phyloP scores from a whole-genome alignment of 257 asterid species.

The Thymus mandschuricus region DNA sequence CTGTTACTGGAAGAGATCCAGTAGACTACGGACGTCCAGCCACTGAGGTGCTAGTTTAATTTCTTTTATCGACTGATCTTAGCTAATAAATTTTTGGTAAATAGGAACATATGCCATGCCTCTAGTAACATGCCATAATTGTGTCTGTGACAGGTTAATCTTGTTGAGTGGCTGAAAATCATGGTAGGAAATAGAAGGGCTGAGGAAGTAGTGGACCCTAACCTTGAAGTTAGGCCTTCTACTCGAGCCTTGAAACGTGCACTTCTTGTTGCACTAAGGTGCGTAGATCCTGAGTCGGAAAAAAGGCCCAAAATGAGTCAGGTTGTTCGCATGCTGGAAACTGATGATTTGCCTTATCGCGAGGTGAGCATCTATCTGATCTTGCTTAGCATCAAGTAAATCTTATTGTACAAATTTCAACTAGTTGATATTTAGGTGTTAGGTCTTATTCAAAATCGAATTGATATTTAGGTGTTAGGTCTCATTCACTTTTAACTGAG shows the following conservation, averaged over 20 bases:
- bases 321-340: constrained; percentile 86
- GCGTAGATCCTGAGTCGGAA: constrained; percentile 95
- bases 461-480: too few relatives aligned
- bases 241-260: constrained; percentile 85
- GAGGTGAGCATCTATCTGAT: constrained; percentile 53
- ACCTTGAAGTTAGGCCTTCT: constrained; percentile 69
- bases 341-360: constrained; percentile 76
- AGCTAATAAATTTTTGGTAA: constrained; percentile 27
- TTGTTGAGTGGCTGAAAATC: constrained; percentile 97
- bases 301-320: constrained; percentile 95
- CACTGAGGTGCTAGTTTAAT: constrained; percentile 59
- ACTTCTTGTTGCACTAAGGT: constrained; percentile 85
- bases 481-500: not conserved
- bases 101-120: not conserved
- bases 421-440: too few relatives aligned
- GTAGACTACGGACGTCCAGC: constrained; percentile 94
- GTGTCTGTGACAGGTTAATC: constrained; percentile 71
- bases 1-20: constrained; percentile 94
- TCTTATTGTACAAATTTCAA: not conserved
- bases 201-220: constrained; percentile 90
- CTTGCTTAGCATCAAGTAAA: not conserved
- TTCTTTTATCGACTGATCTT: constrained; percentile 1
- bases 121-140: constrained; percentile 12
- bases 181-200: constrained; percentile 94
- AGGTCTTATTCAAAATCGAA: too few relatives aligned